Evolutionary conservation across 2,329 filamentous ascomycete species (phyloP).

Genomic region (Fusarium mundagurra): DNA sequence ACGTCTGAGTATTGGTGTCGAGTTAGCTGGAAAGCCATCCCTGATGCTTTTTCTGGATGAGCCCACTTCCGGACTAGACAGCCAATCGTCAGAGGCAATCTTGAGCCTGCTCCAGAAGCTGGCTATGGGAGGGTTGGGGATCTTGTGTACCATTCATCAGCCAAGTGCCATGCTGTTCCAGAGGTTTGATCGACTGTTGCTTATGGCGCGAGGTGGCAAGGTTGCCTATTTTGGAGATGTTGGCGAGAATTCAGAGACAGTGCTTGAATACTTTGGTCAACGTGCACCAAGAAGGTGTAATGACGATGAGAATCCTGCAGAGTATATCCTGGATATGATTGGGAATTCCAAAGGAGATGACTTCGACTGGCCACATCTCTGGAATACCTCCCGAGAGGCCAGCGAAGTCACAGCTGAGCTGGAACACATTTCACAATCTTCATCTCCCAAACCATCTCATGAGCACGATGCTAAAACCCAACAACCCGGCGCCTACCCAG

Average conservation of each 20-base stretch:
- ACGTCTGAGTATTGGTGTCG: slow-evolving; percentile 68
- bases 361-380: neutral
- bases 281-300: slow-evolving; percentile 67
- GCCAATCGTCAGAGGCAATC: slow-evolving; percentile 2
- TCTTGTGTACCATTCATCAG: slow-evolving; percentile 67
- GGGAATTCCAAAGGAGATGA: neutral
- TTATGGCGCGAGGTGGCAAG: slow-evolving; percentile 71
- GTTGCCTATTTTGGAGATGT: slow-evolving; percentile 77
- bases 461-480: neutral
- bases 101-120: neutral
- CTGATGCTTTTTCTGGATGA: slow-evolving; percentile 71
- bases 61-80: slow-evolving; percentile 53
- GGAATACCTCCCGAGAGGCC: neutral
- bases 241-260: slow-evolving; percentile 64
- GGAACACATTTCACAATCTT: neutral
- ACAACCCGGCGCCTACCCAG: neutral
- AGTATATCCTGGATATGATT: slow-evolving; percentile 67
- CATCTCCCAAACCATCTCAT: neutral
- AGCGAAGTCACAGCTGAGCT: neutral
- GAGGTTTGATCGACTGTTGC: slow-evolving; percentile 68
- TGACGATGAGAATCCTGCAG: slow-evolving; percentile 74
- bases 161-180: slow-evolving; percentile 63
- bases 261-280: slow-evolving; percentile 71
- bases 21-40: slow-evolving; percentile 65
- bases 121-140: slow-evolving; percentile 44